Conservation (phyloP, 768 basidiomycete genomes). For the Termitomyces sp. region DNA sequence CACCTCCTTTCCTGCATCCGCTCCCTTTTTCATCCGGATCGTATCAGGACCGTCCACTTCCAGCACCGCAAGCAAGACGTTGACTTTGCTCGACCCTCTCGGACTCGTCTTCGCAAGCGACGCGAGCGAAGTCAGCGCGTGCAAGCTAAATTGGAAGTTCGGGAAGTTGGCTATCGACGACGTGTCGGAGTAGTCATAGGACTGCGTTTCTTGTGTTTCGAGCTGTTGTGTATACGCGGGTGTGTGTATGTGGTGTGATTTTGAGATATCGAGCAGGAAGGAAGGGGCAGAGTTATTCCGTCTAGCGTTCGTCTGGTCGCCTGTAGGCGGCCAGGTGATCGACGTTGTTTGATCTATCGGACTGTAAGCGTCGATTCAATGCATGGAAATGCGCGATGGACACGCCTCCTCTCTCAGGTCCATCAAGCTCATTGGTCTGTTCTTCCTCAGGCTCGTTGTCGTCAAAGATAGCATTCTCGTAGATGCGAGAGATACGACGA, state of each 20-base stretch:
- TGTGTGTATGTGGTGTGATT: conserved; percentile 11
- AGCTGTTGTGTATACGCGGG: conserved; percentile 10
- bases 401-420: background rate
- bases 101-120: conserved; percentile 24
- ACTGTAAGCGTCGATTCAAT: background rate
- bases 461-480: conserved; percentile 68
- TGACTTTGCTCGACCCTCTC: conserved; percentile 42
- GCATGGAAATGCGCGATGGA: background rate
- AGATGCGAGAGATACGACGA: conserved; percentile 62
- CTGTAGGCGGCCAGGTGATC: conserved; percentile 57
- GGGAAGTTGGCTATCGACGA: conserved; percentile 75
- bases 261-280: conserved; percentile 22
- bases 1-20: conserved; percentile 65
- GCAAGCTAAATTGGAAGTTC: conserved; percentile 65
- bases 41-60: conserved; percentile 76
- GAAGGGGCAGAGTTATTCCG: conserved; percentile 18
- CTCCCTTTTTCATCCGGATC: conserved; percentile 62
- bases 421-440: background rate
- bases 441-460: conserved; percentile 18
- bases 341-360: conserved; percentile 40
- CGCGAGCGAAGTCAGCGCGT: conserved; percentile 49
- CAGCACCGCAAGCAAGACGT: conserved; percentile 57
- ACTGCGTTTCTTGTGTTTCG: conserved; percentile 42
- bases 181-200: conserved; percentile 54
- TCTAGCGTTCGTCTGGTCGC: conserved; percentile 10